phyloP scores from a whole-genome alignment of 495 filamentous ascomycete genomes.

The Aspergillus sclerotiicarbonarius region DNA sequence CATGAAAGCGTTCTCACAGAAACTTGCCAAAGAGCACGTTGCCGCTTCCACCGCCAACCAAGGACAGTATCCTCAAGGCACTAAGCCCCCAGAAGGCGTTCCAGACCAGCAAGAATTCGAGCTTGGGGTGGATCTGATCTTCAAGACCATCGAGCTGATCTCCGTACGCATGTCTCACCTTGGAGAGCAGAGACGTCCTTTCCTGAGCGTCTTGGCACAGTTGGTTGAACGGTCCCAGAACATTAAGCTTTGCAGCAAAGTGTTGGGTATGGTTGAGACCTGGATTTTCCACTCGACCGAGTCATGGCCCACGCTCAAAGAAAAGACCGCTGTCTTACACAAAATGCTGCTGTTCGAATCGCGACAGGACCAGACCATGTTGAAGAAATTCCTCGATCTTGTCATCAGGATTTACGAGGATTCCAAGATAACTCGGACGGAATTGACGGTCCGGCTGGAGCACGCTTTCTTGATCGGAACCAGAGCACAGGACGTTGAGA shows the following conservation, averaged over 20 bases:
- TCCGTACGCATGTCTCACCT: slow-evolving; percentile 88
- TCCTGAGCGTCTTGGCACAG: slow-evolving; percentile 89
- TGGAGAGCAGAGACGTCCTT: slow-evolving; percentile 88
- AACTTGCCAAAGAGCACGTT: slow-evolving; percentile 91
- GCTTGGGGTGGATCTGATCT: slow-evolving; percentile 80
- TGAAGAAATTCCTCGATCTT: slow-evolving; percentile 89
- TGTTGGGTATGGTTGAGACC: slow-evolving; percentile 86
- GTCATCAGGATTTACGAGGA: slow-evolving; percentile 98
- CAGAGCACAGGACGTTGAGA: slow-evolving; percentile 89
- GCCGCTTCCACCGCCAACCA: slow-evolving; percentile 61
- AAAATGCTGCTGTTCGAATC: slow-evolving; percentile 97
- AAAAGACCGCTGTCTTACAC: slow-evolving; percentile 93
- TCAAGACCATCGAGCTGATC: slow-evolving; percentile 91
- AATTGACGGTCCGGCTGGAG: slow-evolving; percentile 93
- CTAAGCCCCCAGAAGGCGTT: slow-evolving; percentile 52
- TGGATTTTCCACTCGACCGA: slow-evolving; percentile 96
- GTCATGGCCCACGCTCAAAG: slow-evolving; percentile 92
- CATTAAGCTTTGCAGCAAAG: slow-evolving; percentile 79
- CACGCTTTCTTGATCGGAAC: slow-evolving; percentile 97
- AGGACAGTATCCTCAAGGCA: slow-evolving; percentile 33
- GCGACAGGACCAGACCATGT: slow-evolving; percentile 72
- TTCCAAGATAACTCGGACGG: slow-evolving; percentile 87
- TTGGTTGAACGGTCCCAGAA: slow-evolving; percentile 92
- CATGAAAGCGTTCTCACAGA: slow-evolving; percentile 92
- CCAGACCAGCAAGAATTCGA: slow-evolving; percentile 76